These are phyloP conservation scores for Dipteronia sinensis DNA, from an alignment of 345 rosid species.

Conservation along the genomic window DNA sequence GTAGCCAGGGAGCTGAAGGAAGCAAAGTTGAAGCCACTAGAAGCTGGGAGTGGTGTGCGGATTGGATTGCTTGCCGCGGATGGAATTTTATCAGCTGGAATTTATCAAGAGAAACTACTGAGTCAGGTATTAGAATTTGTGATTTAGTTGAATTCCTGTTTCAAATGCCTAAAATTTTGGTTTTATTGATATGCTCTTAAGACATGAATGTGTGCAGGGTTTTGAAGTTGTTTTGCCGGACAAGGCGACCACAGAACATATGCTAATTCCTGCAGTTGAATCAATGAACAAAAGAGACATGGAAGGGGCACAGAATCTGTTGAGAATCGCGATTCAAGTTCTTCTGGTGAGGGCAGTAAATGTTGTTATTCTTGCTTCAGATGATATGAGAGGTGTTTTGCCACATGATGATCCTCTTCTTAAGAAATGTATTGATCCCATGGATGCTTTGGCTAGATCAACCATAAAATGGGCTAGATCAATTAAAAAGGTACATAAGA, in stretches of 20 bases:
- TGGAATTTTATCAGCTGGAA: conserved; percentile 42
- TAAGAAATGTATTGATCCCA: conserved; percentile 60
- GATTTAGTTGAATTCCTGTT: too few relatives aligned
- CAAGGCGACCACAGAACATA: conserved; percentile 56
- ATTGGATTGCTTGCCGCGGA: conserved; percentile 59
- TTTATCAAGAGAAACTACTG: conserved; percentile 63
- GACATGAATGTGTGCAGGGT: conserved; percentile 44
- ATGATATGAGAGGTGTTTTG: conserved; percentile 51
- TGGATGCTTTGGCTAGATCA: conserved; percentile 65
- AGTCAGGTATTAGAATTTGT: conserved; percentile 38
- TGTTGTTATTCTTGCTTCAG: conserved; percentile 59
- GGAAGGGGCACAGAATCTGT: conserved; percentile 62
- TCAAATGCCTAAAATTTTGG: too few relatives aligned
- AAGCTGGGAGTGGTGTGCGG: conserved; percentile 57
- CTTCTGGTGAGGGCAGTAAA: conserved; percentile 66
- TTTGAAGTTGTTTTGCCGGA: conserved; percentile 75
- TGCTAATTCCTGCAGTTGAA: conserved; percentile 50
- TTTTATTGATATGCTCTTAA: neutral
- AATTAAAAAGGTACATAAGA: conserved; percentile 19
- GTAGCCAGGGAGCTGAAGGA: conserved; percentile 61
- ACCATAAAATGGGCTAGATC: conserved; percentile 55
- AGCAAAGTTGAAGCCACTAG: conserved; percentile 65
- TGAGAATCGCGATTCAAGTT: conserved; percentile 61
- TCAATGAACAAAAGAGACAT: conserved; percentile 51
- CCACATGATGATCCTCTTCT: conserved; percentile 64